phyloP scores from a whole-genome alignment of 352 stramenopile species.

The Phytophthora pinifolia region DNA sequence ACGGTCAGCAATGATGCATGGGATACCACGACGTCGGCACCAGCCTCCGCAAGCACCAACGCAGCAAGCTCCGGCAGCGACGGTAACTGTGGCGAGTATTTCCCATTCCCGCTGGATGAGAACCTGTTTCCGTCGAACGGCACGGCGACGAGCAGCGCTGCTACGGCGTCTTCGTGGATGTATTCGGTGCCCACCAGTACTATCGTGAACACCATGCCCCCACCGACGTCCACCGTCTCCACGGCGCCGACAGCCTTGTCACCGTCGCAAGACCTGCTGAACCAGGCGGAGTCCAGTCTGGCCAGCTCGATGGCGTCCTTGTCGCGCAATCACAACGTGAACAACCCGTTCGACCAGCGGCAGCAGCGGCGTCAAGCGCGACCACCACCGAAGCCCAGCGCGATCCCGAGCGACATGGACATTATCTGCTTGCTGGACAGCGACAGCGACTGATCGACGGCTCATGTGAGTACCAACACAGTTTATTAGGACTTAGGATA shows the following conservation, averaged over 20 bases:
- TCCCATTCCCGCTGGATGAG: conserved; percentile 63
- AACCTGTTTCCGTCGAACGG: conserved; percentile 44
- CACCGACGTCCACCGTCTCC: conserved; percentile 9
- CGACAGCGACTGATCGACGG: conserved; percentile 58
- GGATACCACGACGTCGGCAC: conserved; percentile 36
- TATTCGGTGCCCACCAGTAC: conserved; percentile 39
- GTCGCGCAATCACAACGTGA: conserved; percentile 59
- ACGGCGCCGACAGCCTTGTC: conserved; percentile 14
- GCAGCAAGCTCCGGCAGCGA: conserved; percentile 22
- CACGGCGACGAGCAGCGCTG: conserved; percentile 17
- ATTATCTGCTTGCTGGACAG: conserved; percentile 83
- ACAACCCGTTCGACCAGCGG: conserved; percentile 48
- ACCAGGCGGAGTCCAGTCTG: conserved; percentile 47
- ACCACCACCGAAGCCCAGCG: conserved; percentile 18
- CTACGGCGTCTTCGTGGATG: conserved; percentile 25
- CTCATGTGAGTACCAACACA: conserved; percentile 3
- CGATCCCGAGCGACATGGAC: conserved; percentile 43
- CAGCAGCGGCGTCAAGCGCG: conserved; percentile 27
- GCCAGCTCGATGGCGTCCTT: conserved; percentile 66
- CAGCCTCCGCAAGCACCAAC: conserved; percentile 13
- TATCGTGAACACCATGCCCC: conserved; percentile 32
- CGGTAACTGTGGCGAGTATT: conserved; percentile 42
- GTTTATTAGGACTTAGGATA: conserved; percentile 23
- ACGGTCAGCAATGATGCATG: conserved; percentile 68
- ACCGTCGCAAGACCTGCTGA: conserved; percentile 29